Conservation (phyloP, 768 basidiomycete species). For the Suillus subaureus region DNA sequence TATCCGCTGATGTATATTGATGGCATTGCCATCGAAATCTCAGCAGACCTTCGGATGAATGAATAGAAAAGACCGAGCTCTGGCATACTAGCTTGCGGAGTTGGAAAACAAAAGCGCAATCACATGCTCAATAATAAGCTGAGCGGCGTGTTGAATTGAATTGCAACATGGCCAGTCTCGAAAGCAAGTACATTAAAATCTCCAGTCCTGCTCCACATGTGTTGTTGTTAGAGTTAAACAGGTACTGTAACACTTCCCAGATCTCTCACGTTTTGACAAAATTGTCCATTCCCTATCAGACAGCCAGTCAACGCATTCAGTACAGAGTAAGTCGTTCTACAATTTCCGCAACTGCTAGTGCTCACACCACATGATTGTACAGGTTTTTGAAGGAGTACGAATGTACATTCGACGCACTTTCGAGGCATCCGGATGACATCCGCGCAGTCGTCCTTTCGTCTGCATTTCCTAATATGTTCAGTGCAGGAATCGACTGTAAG, state of each 20-base stretch:
- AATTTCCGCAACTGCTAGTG: neutral
- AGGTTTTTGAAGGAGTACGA: slow-evolving; percentile 80
- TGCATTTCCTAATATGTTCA: slow-evolving; percentile 69
- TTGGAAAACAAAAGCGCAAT: neutral
- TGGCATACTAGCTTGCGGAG: neutral
- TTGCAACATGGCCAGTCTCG: neutral
- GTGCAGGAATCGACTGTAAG: slow-evolving; percentile 82
- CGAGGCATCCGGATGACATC: slow-evolving; percentile 47
- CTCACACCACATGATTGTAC: neutral
- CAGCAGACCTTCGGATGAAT: too few relatives aligned
- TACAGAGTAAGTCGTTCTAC: slow-evolving; percentile 38
- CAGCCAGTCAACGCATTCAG: slow-evolving; percentile 70
- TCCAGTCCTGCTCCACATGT: slow-evolving; percentile 40
- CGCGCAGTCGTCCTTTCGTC: slow-evolving; percentile 78
- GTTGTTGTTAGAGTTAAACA: slow-evolving; percentile 40
- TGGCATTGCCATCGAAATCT: too few relatives aligned
- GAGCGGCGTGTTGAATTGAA: neutral
- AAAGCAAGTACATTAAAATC: slow-evolving; percentile 32
- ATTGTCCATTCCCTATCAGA: slow-evolving; percentile 32
- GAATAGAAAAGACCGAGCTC: too few relatives aligned
- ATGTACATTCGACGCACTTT: slow-evolving; percentile 58
- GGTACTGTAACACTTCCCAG: slow-evolving; percentile 23
- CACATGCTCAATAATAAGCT: neutral
- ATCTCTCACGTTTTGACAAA: neutral
- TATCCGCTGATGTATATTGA: neutral